Conservation (phyloP, 2,329 filamentous ascomycete species). For the Leptographium flavum region DNA sequence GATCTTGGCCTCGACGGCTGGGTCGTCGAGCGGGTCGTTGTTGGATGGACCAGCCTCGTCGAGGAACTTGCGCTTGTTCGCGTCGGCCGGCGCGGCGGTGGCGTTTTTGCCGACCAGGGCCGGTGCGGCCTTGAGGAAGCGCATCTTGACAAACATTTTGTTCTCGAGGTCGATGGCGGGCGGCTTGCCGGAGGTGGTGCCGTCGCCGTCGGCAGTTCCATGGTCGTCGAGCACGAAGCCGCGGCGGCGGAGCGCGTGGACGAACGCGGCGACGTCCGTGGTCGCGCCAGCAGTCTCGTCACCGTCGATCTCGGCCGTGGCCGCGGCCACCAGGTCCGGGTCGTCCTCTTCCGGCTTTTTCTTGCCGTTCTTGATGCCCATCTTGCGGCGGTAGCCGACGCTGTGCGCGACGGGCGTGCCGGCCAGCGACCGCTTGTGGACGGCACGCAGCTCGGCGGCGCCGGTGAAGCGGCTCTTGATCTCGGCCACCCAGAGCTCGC, state of each 20-base stretch:
- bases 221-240: conserved; percentile 62
- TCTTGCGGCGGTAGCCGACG: conserved; percentile 44
- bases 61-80: conserved; percentile 39
- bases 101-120: conserved; percentile 58
- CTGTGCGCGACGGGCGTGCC: conserved; percentile 46
- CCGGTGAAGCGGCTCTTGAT: conserved; percentile 80
- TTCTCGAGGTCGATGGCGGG: conserved; percentile 66
- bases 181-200: conserved; percentile 8
- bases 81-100: conserved; percentile 15
- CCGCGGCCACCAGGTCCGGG: conserved; percentile 58
- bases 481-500: conserved; percentile 93
- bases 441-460: conserved; percentile 15
- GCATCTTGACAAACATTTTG: conserved; percentile 98
- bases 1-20: conserved; percentile 47
- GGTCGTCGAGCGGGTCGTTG: conserved; percentile 37
- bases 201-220: conserved; percentile 17
- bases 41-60: conserved; percentile 41
- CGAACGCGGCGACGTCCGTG: conserved; percentile 77
- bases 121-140: conserved; percentile 71
- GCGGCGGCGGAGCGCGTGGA: conserved; percentile 64
- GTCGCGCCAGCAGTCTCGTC: conserved; percentile 55
- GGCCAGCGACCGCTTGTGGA: conserved; percentile 19
- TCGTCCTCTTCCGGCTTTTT: conserved; percentile 24
- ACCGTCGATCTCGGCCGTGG: conserved; percentile 43
- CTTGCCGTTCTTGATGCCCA: conserved; percentile 25